Base-by-base conservation (phyloP, 495 filamentous ascomycete species). In the Glonium stellatum region DNA sequence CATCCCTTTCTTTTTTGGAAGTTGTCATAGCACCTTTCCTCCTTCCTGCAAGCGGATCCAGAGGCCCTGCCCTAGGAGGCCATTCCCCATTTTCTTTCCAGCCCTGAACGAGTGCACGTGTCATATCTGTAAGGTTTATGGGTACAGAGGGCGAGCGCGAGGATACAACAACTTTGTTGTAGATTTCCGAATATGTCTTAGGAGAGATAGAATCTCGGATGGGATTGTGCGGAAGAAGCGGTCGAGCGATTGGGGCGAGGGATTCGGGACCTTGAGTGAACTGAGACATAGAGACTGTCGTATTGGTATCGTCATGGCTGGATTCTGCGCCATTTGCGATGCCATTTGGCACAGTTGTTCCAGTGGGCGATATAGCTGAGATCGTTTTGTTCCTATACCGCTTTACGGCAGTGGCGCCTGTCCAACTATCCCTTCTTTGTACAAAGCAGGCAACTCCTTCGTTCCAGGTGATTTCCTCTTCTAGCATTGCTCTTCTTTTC, bases 1-100 rank as follows among this genome's bases (percentile, higher is more conserved):
- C 66, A n/a, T 56, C 54, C 11, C 39, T 27, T n/a, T 58, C 53
- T 39, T 47, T 23, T 42, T 49, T 62, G 50, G 58, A 54, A 36
- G 62, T 51, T 3, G 42, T 44, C 25, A 55, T 13, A 13, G 18
- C 2, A 22, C 52, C 55, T 46, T 54, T 54, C 60, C 61, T 71
- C 42, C 64, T 49, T 11, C 57, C 70, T 13, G 68, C 66, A 11
- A 61, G 60, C 1, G 68, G 63, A 50, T 73, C 73, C 37, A 65
- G 49, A 15, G 62, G 57, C n/a, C 52, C 58, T 19, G 48, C 55
- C 55, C 85, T 87, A 19, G 92, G 89, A 1, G 93, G 93, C 93
- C 93, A 98, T 69, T 95, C 87, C 19, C 90, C 93, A 68, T 95
- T 91, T 46, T 87, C 80, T 71, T 95, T 92, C 93, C 93, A 97